Conservation (phyloP, 148 eudicot genomes). For the Heliosperma pusillum region DNA sequence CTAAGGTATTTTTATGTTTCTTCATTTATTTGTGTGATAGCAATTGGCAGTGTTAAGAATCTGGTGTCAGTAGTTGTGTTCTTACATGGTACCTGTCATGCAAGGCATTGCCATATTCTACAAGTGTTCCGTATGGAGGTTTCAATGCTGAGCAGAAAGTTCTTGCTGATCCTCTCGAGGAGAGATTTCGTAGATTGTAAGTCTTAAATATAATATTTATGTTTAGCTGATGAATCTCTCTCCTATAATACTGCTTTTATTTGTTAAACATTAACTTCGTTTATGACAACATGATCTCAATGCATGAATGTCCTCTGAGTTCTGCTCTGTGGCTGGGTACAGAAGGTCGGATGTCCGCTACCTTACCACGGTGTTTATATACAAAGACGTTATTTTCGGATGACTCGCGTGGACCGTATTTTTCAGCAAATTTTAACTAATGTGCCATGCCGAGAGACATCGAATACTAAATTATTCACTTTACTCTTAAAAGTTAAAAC, state of each 20-base stretch:
- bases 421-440: too few species aligned
- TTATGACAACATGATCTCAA: neutral
- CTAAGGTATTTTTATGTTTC: slow-evolving; percentile 43
- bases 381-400: neutral
- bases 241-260: neutral
- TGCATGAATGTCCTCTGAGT: neutral
- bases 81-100: slow-evolving; percentile 11
- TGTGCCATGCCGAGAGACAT: too few species aligned
- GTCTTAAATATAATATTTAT: slow-evolving; percentile 21
- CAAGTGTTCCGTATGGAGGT: slow-evolving; percentile 40
- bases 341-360: neutral
- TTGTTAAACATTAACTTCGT: neutral
- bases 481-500: too few species aligned
- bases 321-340: neutral
- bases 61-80: slow-evolving; percentile 8
- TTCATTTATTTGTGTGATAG: slow-evolving; percentile 4
- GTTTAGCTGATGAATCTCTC: neutral
- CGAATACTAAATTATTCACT: too few species aligned
- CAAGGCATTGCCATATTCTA: slow-evolving; percentile 37
- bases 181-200: slow-evolving; percentile 60
- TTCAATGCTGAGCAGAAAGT: slow-evolving; percentile 33
- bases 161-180: slow-evolving; percentile 36
- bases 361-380: neutral
- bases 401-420: too few species aligned
- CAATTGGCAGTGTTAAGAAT: slow-evolving; percentile 5